Base-by-base conservation (phyloP, 1,284 basidiomycete species). In the Apiotrichum akiyoshidainum region DNA sequence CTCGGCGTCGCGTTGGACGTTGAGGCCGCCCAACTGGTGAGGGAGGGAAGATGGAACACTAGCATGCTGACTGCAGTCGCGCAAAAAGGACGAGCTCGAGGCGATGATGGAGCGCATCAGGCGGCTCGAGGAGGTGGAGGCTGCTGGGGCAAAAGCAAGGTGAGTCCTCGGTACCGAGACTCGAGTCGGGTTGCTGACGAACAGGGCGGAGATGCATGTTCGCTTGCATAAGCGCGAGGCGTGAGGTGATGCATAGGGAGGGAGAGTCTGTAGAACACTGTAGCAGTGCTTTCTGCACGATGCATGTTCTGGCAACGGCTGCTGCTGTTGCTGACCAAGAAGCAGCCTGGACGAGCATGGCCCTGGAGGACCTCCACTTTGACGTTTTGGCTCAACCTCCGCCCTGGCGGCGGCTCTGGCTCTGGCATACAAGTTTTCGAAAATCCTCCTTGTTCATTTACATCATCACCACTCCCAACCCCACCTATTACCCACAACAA, bases 21-120 rank as follows among this genome's bases (percentile, higher is more conserved):
- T 2, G 73, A 76, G 57, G 44, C 57, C 14, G 55, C 55, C 1
- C 65, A 65, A 14, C 46, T 72, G 21, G 72, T 72, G 52, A 60
- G 71, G 65, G 4, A 2, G 16, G 2, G 12, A 26, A 5, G 16
- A 9, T 26, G 7, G 13, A 26, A 1, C 11, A 7, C 3, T 14
- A 16, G 16, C 26, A 41, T 19, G 46, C 22, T 50, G 22, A 37
- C 41, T 19, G 33, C 50, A 67, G 65, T 52, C 46, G n/a, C 63
- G 63, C 35, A 31, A 44, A 16, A 48, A 52, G 44, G 53, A 55
- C 11, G 53, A 55, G 31, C 42, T 59, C 17, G 48, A 37, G 12
- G 49, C 47, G 11, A 49, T 55, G 33, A 22, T 46, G 11, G 53
- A 54, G 19, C 46, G 52, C 37, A 31, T 54, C 5, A 34, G 31